Base-by-base conservation (phyloP, 2,329 filamentous ascomycete genomes). In the Ampelomyces quisqualis region DNA sequence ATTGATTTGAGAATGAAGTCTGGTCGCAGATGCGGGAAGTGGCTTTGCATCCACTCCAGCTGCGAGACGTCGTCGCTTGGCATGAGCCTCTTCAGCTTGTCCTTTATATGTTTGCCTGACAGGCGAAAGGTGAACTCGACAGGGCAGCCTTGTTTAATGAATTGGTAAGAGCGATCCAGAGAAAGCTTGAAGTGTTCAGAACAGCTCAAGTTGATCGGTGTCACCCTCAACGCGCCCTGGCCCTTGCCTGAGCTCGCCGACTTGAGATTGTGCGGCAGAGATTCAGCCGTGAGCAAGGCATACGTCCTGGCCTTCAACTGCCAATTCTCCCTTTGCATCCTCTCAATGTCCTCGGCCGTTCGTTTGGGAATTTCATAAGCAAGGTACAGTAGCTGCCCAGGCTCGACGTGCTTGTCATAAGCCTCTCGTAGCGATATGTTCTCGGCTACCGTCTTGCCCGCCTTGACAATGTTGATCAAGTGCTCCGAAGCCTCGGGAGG, bases 1-100 rank as follows among this genome's bases (percentile, higher is more conserved):
- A 67, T 65, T 14, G 37, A 43, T 32, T 57, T 60, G 20, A 58
- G 19, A 7, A 66, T 60, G 18, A 64, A 57, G 36, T 66, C 62
- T 1, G 62, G 60, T 15, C 58, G 52, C 19, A 65, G 19, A 27
- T 65, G 61, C 2, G 63, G 60, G 20, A 59, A 65, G 29, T 57
- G 51, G 7, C 43, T 14, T 20, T 58, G 54, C 28, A 57, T 35
- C 53, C 57, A 64, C 8, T 41, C 51, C 53, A 59, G 1, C 18
- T 19, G 9, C 42, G 34, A 1, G 14, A n/a, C n/a, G n/a, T n/a
- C 10, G 5, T 41, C 35, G 1, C 26, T 35, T 2, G 29, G 27
- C 28, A n/a, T 8, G n/a, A 37, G 18, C 14, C 32, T 46, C 13
- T 38, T 30, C 13, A 39, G 29, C 36, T 53, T 53, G 10, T 29